These are phyloP conservation scores for Colletotrichum neosansevieriae DNA, from an alignment of 2,329 filamentous ascomycete species.

Conservation along the genomic window DNA sequence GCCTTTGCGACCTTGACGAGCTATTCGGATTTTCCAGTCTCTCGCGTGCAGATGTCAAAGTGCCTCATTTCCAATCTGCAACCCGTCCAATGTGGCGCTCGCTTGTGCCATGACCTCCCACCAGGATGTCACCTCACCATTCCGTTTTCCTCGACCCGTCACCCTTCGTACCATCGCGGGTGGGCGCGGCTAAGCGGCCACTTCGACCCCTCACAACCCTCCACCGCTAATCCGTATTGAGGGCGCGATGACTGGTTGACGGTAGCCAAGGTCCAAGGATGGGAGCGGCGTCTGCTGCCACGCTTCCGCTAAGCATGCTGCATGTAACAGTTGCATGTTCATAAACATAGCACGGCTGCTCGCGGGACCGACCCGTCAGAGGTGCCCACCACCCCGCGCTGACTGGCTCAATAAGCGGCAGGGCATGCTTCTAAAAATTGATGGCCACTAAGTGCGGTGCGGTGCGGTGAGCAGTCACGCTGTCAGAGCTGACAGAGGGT, in stretches of 20 bases:
- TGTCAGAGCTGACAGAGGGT: not conserved
- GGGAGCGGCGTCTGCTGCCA: conserved; percentile 22
- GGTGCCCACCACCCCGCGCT: conserved; percentile 11
- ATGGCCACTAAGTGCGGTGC: not conserved
- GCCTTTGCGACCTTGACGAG: conserved; percentile 4
- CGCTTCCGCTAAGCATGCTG: conserved; percentile 19
- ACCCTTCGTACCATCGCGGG: conserved; percentile 24
- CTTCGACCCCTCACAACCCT: conserved; percentile 2
- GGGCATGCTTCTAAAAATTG: conserved; percentile 16
- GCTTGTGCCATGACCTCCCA: conserved; percentile 12
- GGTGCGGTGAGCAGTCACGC: conserved; percentile 3
- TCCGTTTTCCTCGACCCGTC: conserved; percentile 13
- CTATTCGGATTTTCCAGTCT: not conserved
- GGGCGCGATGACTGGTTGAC: conserved; percentile 29
- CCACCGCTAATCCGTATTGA: conserved; percentile 27
- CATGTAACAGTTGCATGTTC: too few species aligned
- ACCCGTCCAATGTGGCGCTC: conserved; percentile 28
- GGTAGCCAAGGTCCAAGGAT: conserved; percentile 13
- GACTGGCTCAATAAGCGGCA: conserved; percentile 36
- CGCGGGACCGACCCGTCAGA: conserved; percentile 17
- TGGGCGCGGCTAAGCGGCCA: conserved; percentile 38
- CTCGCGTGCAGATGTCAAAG: conserved; percentile 15
- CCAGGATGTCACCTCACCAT: conserved; percentile 26
- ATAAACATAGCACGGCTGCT: conserved; percentile 36
- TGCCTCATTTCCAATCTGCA: conserved; percentile 33